phyloP scores from a whole-genome alignment of 495 filamentous ascomycete species.

The Talaromyces ruber region DNA sequence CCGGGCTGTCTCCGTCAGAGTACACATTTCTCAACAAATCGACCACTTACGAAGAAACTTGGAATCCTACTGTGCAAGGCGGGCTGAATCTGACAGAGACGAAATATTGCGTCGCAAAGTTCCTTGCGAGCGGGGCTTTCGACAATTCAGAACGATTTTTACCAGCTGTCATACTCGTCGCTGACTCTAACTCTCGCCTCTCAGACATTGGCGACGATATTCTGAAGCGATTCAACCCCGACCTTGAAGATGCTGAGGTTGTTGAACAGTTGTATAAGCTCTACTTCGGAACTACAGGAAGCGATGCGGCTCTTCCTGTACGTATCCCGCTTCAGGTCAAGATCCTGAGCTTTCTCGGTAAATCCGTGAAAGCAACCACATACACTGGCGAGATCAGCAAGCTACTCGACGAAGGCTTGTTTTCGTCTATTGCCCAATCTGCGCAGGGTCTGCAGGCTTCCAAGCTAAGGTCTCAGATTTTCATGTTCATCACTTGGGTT shows the following conservation, averaged over 20 bases:
- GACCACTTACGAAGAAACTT: slow-evolving; percentile 55
- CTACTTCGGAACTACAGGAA: slow-evolving; percentile 48
- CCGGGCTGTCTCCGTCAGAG: slow-evolving; percentile 63
- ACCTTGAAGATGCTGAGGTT: slow-evolving; percentile 59
- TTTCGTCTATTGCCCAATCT: slow-evolving; percentile 35
- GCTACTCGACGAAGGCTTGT: slow-evolving; percentile 60
- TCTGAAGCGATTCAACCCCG: slow-evolving; percentile 60
- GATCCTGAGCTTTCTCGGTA: slow-evolving; percentile 65
- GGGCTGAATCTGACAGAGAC: slow-evolving; percentile 58
- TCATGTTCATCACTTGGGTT: slow-evolving; percentile 82
- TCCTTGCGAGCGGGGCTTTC: slow-evolving; percentile 81
- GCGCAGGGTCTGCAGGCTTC: slow-evolving; percentile 58
- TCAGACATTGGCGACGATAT: slow-evolving; percentile 76
- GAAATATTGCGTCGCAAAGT: slow-evolving; percentile 58
- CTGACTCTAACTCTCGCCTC: slow-evolving; percentile 73
- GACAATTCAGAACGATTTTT: slow-evolving; percentile 69
- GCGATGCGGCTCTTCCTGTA: slow-evolving; percentile 42
- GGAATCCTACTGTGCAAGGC: slow-evolving; percentile 48
- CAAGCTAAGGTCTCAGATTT: slow-evolving; percentile 74
- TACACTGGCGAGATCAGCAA: slow-evolving; percentile 55
- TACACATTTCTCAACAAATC: slow-evolving; percentile 58
- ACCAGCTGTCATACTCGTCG: slow-evolving; percentile 73
- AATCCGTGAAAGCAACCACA: slow-evolving; percentile 59
- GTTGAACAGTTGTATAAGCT: slow-evolving; percentile 57
- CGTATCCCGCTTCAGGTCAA: slow-evolving; percentile 65